Evolutionary conservation across 495 filamentous ascomycete genomes (phyloP), one percentile per base, ranked within the genome.

Genomic region (Aspergillus diversus): DNA sequence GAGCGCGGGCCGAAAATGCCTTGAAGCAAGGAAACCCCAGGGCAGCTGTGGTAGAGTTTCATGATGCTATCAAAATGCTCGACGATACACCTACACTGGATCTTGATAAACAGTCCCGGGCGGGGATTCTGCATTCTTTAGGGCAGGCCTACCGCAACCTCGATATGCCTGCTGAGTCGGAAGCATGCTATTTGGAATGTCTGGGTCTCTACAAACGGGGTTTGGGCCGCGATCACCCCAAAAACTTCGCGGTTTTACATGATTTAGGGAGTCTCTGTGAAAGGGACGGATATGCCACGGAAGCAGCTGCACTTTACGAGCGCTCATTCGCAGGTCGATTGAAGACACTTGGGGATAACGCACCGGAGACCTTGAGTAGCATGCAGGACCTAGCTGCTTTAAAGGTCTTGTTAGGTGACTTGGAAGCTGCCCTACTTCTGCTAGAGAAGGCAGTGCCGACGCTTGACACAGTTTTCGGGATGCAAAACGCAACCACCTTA

Each of bases 351-450:
- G 72, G 72, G 8, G 67, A 69, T 35, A 73, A 73, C 50, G 68
- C 71, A 7, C 72, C 72, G 15, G 70, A 75, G 13, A 75, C 72
- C 1, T 59, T 75, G 27, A 68, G 57, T 46, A 71, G 68, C 55
- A 75, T 75, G 72, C 70, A 73, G 55, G 66, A 71, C 37, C 64
- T 75, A 52, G 72, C 72, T 21, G 67, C 60, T 43, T 60, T 75
- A 9, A 73, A 73, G 43, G 63, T 68, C 13, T 57, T 57, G 5
- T 48, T 75, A 1, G 72, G 72, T 13, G 72, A 75, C 48, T 59
- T 73, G 5, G 70, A 73, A 53, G 63, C 72, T 1, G 72, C 72
- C 4, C 64, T 73, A 5, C 53, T 71, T 5, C 67, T 75, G 3
- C 59, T 75, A 0, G 70, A 73, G 52, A 69, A 75, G 35, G 70